Evolutionary conservation across 768 basidiomycete genomes (phyloP), one percentile per base, ranked within the genome.

Genomic region (Sarcomyxa edulis): DNA sequence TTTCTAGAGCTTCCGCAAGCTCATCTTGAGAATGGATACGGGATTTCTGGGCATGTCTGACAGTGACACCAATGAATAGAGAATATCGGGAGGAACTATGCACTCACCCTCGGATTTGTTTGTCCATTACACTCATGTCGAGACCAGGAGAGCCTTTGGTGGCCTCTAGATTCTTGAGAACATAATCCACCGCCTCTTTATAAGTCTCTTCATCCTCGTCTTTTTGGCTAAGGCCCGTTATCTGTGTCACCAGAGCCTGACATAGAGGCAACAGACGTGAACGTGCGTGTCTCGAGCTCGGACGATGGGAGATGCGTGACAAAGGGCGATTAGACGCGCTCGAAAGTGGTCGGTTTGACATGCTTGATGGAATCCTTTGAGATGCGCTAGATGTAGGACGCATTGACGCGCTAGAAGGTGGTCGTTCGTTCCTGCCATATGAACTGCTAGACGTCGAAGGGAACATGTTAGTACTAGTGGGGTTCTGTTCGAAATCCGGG

Each of bases 21-120:
- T 48, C 53, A 49, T 89, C 79, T 34, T 72, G 65, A 9, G 77
- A 76, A 44, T 81, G 76, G 39, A 91, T 71, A 26, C 75, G 75
- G 10, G 84, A 83, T 55, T 89, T 89, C 51, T 82, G 62, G 14
- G 69, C 63, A 52, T 69, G 73, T 11, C 84, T 84, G 31, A 9
- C 16, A 40, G 48, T 47, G 14, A 42, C 20, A 40, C 35, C 11
- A 32, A 16, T 34, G 30, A 27, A 26, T 41, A 32, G 43, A 24
- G 23, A 9, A 29, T n/a, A 32, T 31, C 18, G 40, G 43, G 28
- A 29, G 35, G 45, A 28, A 31, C 29, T 19, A 26, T 47, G 6
- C 52, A 48, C 71, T 36, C 57, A 85, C 84, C 84, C 74, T 45
- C 56, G 60, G 52, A 76, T 76, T 56, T 73, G 73, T 35, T 65